Base-by-base conservation (phyloP, 768 basidiomycete species). In the Suillus clintonianus region DNA sequence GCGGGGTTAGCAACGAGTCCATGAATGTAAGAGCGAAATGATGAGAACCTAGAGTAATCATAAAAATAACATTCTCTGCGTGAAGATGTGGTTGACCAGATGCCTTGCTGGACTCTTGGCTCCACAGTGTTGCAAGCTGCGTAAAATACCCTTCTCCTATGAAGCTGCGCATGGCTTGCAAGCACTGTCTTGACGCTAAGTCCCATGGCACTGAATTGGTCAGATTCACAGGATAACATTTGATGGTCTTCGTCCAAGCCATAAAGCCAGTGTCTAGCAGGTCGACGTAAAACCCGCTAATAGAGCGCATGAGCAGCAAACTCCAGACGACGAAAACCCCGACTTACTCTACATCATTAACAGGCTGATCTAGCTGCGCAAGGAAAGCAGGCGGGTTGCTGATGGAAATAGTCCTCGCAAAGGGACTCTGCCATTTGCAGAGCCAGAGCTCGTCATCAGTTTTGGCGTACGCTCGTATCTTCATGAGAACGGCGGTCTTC, bases 251-350 rank as follows among this genome's bases (percentile, higher is more conserved):
- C 27, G 83, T 76, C 93, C 94, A 95, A 4, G 86, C 77, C 59
- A 95, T 74, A 79, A 94, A 95, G 2, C 94, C 95, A 8, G 89
- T 91, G 41, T 80, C 76, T 24, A 91, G 77, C 70, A 92, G 89
- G 76, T 97, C 94, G 22, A 91, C 78, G 72, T 89, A 92, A 59
- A 76, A 73, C 24, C 81, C 78, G 48, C 79, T 82, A 63, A n/a
- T 17, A 57, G 62, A 55, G 24, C 13, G n/a, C n/a, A 47, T 65
- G n/a, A 68, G n/a, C n/a, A 42, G 43, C 6, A 13, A 37, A 14
- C 11, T 22, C 4, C 15, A 24, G 15, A 42, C 42, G 14, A 65
- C 59, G 24, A 5, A 24, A 36, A 24, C 8, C 17, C 53, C 39
- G 43, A 70, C 80, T 62, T 65, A 82, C 84, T 74, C 73, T 22